A percentile compares a stretch with the other conserved stretches of the same genome.
phyloP scores from a whole-genome alignment of 2,329 filamentous ascomycete genomes.

The Tothia fuscella region DNA sequence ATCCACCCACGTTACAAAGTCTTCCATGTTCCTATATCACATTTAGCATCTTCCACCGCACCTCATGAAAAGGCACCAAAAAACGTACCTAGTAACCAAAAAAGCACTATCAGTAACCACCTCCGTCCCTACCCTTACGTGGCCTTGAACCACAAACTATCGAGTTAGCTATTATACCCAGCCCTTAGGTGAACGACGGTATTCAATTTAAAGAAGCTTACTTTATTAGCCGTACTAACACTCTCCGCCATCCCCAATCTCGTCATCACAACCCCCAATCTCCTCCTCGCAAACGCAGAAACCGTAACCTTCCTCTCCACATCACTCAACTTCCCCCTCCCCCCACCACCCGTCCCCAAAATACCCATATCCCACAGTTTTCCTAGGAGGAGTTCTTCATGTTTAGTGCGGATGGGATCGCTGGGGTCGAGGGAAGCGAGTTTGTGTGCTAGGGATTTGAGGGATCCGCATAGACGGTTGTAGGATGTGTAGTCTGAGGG shows the following conservation, averaged over 20 bases:
- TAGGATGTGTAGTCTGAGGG: slow-evolving; percentile 63
- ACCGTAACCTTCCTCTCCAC: slow-evolving; percentile 87
- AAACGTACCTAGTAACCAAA: slow-evolving; percentile 71
- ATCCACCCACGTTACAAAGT: slow-evolving; percentile 93
- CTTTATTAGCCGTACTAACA: too few relatives aligned
- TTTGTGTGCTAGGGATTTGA: slow-evolving; percentile 80
- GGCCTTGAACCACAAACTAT: slow-evolving; percentile 89
- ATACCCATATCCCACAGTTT: slow-evolving; percentile 93
- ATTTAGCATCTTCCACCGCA: slow-evolving; percentile 12
- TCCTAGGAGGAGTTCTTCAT: slow-evolving; percentile 74
- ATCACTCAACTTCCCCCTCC: slow-evolving; percentile 48
- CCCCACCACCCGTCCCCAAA: slow-evolving; percentile 53
- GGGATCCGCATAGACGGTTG: slow-evolving; percentile 42
- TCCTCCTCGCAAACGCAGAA: slow-evolving; percentile 69
- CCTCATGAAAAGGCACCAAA: slow-evolving; percentile 19
- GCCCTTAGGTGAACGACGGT: too few relatives aligned
- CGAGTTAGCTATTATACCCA: too few relatives aligned
- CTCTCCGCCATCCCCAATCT: slow-evolving; percentile 84
- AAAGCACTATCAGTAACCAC: slow-evolving; percentile 84
- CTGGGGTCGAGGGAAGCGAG: slow-evolving; percentile 71
- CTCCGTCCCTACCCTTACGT: slow-evolving; percentile 83
- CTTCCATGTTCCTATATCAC: slow-evolving; percentile 87
- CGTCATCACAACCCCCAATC: slow-evolving; percentile 85
- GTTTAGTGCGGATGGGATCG: slow-evolving; percentile 65
- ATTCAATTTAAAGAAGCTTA: too few relatives aligned